Base-by-base conservation (phyloP, 495 filamentous ascomycete genomes). In the Penicillium roqueforti region DNA sequence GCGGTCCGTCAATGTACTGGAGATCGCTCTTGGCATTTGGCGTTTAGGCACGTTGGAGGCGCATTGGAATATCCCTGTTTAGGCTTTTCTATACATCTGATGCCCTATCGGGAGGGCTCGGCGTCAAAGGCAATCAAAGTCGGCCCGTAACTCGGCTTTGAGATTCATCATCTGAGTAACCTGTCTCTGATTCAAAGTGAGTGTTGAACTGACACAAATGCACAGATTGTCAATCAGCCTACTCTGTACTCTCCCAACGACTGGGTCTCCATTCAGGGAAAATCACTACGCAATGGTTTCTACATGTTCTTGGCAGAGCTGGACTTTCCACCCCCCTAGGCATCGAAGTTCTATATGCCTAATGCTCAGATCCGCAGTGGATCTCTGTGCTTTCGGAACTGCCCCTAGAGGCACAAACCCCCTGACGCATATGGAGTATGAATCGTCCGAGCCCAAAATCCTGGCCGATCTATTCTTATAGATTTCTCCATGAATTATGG, bases 1-100 rank as follows among this genome's bases (percentile, higher is more conserved):
- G 68, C 62, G 68, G 68, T 50, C 53, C 67, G 61, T 44, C 59
- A 56, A 62, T 48, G 65, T 62, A 66, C 37, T 51, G 68, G 70
- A 62, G 70, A 73, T 73, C 70, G 13, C 22, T 59, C 66, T 73
- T 73, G 70, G 66, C 70, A 2, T 50, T 40, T 40, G 22, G 46
- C 29, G 9, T 23, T 41, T 25, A 53, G 56, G 53, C 63, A 63
- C 56, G 60, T 66, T 66, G 56, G 18, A 54, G 41, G 20, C 46
- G 44, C 44, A 23, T 47, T 9, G n/a, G 44, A 36, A 34, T n/a
- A 23, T 34, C 22, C 25, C 22, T 10, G 13, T 10, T 51, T 51
- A 51, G 18, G 22, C 26, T 51, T 51, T 46, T 3, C 32, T 36
- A 36, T 36, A 34, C 31, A 14, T 14, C 14, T 5, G 6, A 6